phyloP scores from a whole-genome alignment of 2,329 filamentous ascomycete genomes.

The Lachnellula occidentalis region DNA sequence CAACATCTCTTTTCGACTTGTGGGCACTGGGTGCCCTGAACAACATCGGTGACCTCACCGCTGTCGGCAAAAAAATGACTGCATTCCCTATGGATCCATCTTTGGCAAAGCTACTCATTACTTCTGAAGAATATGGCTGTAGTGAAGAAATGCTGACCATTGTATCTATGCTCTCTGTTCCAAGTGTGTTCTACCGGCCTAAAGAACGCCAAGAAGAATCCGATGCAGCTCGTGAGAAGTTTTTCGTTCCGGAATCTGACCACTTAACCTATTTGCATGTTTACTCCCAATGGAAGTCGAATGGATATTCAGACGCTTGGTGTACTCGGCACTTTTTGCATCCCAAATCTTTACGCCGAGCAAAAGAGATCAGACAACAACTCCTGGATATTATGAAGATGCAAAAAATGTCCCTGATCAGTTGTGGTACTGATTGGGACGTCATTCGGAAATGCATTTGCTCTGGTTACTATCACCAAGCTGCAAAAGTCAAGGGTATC shows the following conservation, averaged over 20 bases:
- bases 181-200: conserved; percentile 92
- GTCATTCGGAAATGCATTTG: conserved; percentile 94
- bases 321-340: conserved; percentile 91
- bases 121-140: conserved; percentile 81
- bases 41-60: conserved; percentile 87
- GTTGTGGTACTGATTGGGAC: conserved; percentile 96
- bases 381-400: conserved; percentile 89
- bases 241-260: conserved; percentile 96
- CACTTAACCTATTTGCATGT: conserved; percentile 94
- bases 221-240: conserved; percentile 91
- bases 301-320: conserved; percentile 87
- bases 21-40: conserved; percentile 94
- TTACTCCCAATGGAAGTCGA: conserved; percentile 90
- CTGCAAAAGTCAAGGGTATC: conserved; percentile 90
- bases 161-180: conserved; percentile 95
- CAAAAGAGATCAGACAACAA: conserved; percentile 92
- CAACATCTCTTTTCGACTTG: conserved; percentile 92
- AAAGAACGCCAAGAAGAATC: conserved; percentile 97
- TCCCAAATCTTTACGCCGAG: conserved; percentile 84
- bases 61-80: conserved; percentile 87
- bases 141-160: conserved; percentile 98
- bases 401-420: conserved; percentile 82
- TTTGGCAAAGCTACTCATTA: conserved; percentile 90
- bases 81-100: conserved; percentile 98
- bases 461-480: conserved; percentile 96